Evolutionary conservation across 345 rosid species (phyloP).

Genomic region (Brassica nigra): DNA sequence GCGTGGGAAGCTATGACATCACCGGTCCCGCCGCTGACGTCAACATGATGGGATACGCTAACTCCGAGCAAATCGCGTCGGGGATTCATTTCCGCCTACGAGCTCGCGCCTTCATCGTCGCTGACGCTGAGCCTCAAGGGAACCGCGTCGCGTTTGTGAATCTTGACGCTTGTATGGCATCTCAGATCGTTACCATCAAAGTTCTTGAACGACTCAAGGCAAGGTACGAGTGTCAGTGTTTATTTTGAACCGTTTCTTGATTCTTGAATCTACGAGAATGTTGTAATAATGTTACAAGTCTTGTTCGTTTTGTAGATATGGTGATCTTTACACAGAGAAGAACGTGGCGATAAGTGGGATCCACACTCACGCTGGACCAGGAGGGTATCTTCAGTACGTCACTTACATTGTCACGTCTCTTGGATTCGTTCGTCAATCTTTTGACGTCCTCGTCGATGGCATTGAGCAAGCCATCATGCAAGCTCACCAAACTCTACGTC

Average conservation of each 20-base stretch:
- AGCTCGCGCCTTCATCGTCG: slow-evolving; percentile 87
- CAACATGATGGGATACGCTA: slow-evolving; percentile 99
- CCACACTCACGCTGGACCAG: slow-evolving; percentile 98
- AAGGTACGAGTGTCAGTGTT: slow-evolving; percentile 16
- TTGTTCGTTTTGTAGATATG: slow-evolving; percentile 64
- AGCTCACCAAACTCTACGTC: slow-evolving; percentile 88
- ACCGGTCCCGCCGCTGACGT: slow-evolving; percentile 99
- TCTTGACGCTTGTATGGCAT: slow-evolving; percentile 98
- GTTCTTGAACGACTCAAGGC: slow-evolving; percentile 44
- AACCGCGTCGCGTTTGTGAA: slow-evolving; percentile 82
- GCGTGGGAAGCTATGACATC: slow-evolving; percentile 96
- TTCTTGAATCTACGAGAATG: not conserved
- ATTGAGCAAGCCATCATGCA: slow-evolving; percentile 79
- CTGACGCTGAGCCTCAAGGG: slow-evolving; percentile 56
- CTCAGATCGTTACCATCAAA: slow-evolving; percentile 85
- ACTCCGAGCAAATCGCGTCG: slow-evolving; percentile 70
- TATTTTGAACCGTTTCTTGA: not conserved
- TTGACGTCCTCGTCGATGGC: slow-evolving; percentile 90
- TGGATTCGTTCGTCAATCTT: slow-evolving; percentile 93
- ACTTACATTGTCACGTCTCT: slow-evolving; percentile 82
- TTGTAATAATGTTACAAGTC: not conserved
- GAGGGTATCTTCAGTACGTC: slow-evolving; percentile 97
- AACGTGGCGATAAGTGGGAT: slow-evolving; percentile 98
- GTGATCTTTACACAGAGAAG: slow-evolving; percentile 80
- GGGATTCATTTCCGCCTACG: slow-evolving; percentile 93